Conservation (phyloP, 2,329 filamentous ascomycete genomes). For the Nothophoma quercina region DNA sequence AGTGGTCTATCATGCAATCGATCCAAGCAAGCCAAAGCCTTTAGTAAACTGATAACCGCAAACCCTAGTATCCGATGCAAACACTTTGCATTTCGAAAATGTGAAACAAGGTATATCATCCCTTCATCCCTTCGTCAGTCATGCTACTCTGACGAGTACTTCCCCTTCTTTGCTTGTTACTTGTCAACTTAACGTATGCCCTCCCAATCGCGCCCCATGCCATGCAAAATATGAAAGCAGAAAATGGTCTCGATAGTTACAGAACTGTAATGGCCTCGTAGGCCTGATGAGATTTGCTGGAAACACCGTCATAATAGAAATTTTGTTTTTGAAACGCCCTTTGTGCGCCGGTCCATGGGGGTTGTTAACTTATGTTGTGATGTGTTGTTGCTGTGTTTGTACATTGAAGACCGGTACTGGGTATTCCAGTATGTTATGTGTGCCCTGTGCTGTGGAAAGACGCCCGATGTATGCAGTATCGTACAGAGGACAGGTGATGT, state of each 20-base stretch:
- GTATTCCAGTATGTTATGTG: conserved; percentile 11
- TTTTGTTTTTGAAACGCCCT: conserved; percentile 13
- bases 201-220: conserved; percentile 6
- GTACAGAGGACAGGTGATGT: conserved; percentile 13
- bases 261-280: conserved; percentile 2
- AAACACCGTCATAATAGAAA: conserved; percentile 3
- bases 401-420: conserved; percentile 16
- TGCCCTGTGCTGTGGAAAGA: conserved; percentile 2
- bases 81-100: conserved; percentile 4
- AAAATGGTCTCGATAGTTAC: conserved; percentile 10
- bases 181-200: neutral
- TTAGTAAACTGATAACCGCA: too few relatives aligned
- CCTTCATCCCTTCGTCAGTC: conserved; percentile 6
- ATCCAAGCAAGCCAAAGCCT: conserved; percentile 5
- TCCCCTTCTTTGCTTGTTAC: too few relatives aligned
- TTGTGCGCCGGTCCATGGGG: conserved; percentile 13
- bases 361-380: conserved; percentile 8
- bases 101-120: neutral
- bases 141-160: too few relatives aligned
- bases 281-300: neutral
- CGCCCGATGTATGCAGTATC: conserved; percentile 16
- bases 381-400: conserved; percentile 15
- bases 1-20: conserved; percentile 1
- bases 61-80: neutral
- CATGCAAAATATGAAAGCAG: conserved; percentile 14